Base-by-base conservation (phyloP, 352 stramenopile genomes). In the Phytophthora ramorum region DNA sequence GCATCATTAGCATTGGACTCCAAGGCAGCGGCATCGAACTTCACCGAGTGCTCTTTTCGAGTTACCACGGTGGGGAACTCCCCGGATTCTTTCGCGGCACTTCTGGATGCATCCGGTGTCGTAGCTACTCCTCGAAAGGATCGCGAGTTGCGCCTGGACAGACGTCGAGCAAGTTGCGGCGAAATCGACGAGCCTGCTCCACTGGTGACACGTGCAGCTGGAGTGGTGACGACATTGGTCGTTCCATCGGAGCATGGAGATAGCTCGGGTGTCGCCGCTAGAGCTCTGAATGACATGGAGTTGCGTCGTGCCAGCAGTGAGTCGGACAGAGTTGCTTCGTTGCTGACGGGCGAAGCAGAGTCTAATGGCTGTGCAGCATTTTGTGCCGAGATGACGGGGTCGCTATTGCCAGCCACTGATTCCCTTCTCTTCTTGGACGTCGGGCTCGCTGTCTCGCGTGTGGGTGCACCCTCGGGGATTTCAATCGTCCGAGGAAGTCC, bases 391-490 rank as follows among this genome's bases (percentile, higher is more conserved):
- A 4, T 43, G 37, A 48, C 1, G 12, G 41, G 37, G 13, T 58
- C 46, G 14, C 14, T 34, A 28, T 48, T 49, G 4, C 7, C 22
- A 24, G 32, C 17, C 13, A 55, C 7, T 5, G 59, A 67, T 30
- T 67, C 59, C 45, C 46, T 50, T 16, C 38, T 64, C 52, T 63
- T 69, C 41, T 53, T 58, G 17, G 45, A 55, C 28, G 19, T 54
- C 13, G 61, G 45, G 17, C 61, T 69, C 20, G 24, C 30, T 41
- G 61, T 35, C n/a, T 69, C 61, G 1, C 35, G n/a, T 28, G 20
- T 24, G 6, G 19, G 34, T 24, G 50, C 44, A 8, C 20, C 47
- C 55, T 70, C 48, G 34, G 53, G 19, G 14, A 56, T 54, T 20
- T 55, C 48, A 41, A 44, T 8, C 20, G 22, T 30, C 9, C 20